Evolutionary conservation across 306 rosid genomes (phyloP).

Genomic region (Vigna angularis): DNA sequence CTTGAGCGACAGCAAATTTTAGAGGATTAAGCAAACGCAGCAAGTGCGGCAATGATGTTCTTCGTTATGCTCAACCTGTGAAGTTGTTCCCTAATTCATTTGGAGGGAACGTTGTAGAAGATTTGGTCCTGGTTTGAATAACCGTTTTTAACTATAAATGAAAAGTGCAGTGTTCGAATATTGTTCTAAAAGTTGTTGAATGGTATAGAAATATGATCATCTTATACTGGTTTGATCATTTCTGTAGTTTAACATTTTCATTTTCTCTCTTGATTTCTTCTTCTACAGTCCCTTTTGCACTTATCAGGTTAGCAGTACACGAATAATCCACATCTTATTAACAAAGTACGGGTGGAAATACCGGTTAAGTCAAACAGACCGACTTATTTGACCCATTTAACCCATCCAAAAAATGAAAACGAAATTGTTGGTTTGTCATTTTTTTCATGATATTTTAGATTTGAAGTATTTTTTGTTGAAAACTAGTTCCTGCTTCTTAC

Average conservation of each 20-base stretch:
- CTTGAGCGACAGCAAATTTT: slow-evolving; percentile 64
- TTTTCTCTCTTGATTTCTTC: background rate
- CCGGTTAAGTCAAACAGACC: too few relatives aligned
- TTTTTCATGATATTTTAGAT: too few relatives aligned
- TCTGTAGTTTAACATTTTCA: background rate
- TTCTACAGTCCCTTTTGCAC: background rate
- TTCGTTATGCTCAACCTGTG: slow-evolving; percentile 36
- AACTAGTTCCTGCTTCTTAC: too few relatives aligned
- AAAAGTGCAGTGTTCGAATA: slow-evolving; percentile 30
- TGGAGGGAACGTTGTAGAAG: slow-evolving; percentile 37
- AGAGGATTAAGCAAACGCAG: slow-evolving; percentile 57
- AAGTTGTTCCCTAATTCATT: slow-evolving; percentile 34
- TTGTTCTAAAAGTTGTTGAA: background rate
- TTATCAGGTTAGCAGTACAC: background rate
- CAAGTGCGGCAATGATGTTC: slow-evolving; percentile 23
- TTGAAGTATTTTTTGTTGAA: too few relatives aligned
- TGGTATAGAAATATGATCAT: background rate
- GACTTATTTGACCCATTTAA: too few relatives aligned
- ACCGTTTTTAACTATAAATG: slow-evolving; percentile 36
- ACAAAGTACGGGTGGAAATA: too few relatives aligned
- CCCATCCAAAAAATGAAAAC: too few relatives aligned
- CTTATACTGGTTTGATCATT: background rate
- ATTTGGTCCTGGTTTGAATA: slow-evolving; percentile 35
- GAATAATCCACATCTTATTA: too few relatives aligned
- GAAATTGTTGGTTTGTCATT: too few relatives aligned